Base-by-base conservation (phyloP, 163 green algal genomes). In the Scenedesmus sp. region DNA sequence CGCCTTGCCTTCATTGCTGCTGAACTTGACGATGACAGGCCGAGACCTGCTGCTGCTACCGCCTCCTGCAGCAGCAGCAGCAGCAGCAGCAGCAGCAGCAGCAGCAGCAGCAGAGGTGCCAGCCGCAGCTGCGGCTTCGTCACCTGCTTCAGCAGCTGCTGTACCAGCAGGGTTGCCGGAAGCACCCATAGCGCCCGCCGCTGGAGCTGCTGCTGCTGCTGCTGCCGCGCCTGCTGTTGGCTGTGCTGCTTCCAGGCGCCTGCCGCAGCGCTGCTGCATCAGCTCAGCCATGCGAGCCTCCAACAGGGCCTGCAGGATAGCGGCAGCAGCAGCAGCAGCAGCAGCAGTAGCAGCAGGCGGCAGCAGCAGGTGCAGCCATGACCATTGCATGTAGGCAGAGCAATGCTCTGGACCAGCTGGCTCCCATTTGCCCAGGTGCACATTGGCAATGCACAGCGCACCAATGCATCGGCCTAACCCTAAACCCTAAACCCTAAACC, bases 241-340 rank as follows among this genome's bases (percentile, higher is more conserved):
- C 6, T 35, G 68, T 81, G 83, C 42, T 73, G 85, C 26, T 49
- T 33, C 61, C 13, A 65, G 42, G 37, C 26, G 40, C 20, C 44
- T 81, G 84, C 59, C 44, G 22, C 44, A 68, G 30, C 42, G 84
- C 84, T 56, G 78, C 61, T 59, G 30, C 20, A 89, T 35, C 26
- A 46, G 72, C 40, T 89, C 33, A 26, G 84, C 65, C 1, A 81
- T 24, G 18, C 72, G 84, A 2, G 42, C 84, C 84, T 90, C 44
- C 70, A 83, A 37, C 68, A 73, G 6, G 13, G 37, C 30, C 33
- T 53, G 43, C 35, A 80, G 35, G 30, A 9, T 40, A 51, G 42
- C 37, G 59, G 22, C 68, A 65, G 16, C 85, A 81, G 10, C 26
- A 65, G 43, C 61, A 44, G 59, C 24, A n/a, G 26, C 40, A 10